Evolutionary conservation across 2,329 filamentous ascomycete species (phyloP).

Genomic region (Byssochlamys sp.): DNA sequence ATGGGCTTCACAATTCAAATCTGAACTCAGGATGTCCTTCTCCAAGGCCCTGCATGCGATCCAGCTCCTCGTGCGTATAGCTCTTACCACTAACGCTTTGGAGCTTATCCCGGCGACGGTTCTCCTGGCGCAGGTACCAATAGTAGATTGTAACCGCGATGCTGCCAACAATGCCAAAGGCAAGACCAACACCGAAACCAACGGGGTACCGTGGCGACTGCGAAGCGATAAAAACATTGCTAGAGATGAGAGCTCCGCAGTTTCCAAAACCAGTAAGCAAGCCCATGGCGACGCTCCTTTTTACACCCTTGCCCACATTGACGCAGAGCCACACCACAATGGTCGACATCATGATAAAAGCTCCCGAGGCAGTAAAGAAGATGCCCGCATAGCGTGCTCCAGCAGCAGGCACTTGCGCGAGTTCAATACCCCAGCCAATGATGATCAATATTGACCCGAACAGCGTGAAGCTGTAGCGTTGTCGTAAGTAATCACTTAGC

Average conservation of each 20-base stretch:
- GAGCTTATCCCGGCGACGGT: conserved; percentile 5
- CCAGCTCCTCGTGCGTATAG: conserved; percentile 2
- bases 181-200: conserved; percentile 30
- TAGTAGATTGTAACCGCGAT: conserved; percentile 4
- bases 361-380: conserved; percentile 18
- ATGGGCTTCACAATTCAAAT: conserved; percentile 7
- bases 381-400: conserved; percentile 14
- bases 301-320: conserved; percentile 33
- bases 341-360: conserved; percentile 23
- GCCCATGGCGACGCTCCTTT: conserved; percentile 33
- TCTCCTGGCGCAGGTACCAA: conserved; percentile 4
- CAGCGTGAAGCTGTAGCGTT: conserved; percentile 20
- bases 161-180: conserved; percentile 9
- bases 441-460: conserved; percentile 16
- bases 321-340: conserved; percentile 29
- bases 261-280: conserved; percentile 38
- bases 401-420: conserved; percentile 8
- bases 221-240: conserved; percentile 33
- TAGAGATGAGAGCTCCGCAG: conserved; percentile 35
- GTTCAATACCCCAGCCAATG: conserved; percentile 17
- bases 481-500: conserved; percentile 10
- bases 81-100: conserved; percentile 1
- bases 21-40: conserved; percentile 9
- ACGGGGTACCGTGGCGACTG: conserved; percentile 31
- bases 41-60: conserved; percentile 7